Base-by-base conservation (phyloP, 257 asterid species). In the Knoxia roxburghii region DNA sequence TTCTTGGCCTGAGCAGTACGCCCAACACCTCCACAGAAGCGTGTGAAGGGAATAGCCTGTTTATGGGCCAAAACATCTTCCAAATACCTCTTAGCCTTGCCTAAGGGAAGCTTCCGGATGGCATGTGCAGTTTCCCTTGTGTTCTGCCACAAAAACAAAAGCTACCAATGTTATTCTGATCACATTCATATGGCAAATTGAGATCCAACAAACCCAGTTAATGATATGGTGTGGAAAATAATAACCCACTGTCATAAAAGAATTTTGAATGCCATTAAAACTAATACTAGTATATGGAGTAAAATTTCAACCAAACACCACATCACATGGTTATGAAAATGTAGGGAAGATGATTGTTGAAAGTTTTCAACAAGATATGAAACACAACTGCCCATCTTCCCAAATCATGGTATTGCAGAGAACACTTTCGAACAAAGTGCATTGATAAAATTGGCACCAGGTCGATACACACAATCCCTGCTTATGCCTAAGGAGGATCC, bases 1-100 rank as follows among this genome's bases (percentile, higher is more conserved):
- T 86, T 86, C 86, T 90, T 90, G n/a, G 91, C 97, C 75, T 87
- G 97, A 40, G 97, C 95, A 66, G 95, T 90, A 64, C 97, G 83
- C 12, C 97, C 97, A 68, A 90, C 91, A 49, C 96, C 97, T n/a
- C 96, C 59, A 62, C 93, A 86, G 78, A 81, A 88, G 51, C 95
- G 92, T 29, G 95, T 87, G 82, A 87, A 88, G 41, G 97, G 96
- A 7, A 90, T 90, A 43, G 96, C 97, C 75, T 90, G 96, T 71
- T 90, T 90, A 80, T 90, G 96, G 63, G 84, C 88, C 72, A 90
- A 84, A 69, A 90, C 97, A 67, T 90, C 97, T 78, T 90, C 95
- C 78, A 90, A 73, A 58, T 90, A 90, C 67, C 95, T 86, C 86
- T 88, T 90, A 71, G 97, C 97, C 86, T 90, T 86, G 73, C 4